These are phyloP conservation scores for Dentipellis fragilis DNA, from an alignment of 768 basidiomycete genomes.

Conservation along the genomic window DNA sequence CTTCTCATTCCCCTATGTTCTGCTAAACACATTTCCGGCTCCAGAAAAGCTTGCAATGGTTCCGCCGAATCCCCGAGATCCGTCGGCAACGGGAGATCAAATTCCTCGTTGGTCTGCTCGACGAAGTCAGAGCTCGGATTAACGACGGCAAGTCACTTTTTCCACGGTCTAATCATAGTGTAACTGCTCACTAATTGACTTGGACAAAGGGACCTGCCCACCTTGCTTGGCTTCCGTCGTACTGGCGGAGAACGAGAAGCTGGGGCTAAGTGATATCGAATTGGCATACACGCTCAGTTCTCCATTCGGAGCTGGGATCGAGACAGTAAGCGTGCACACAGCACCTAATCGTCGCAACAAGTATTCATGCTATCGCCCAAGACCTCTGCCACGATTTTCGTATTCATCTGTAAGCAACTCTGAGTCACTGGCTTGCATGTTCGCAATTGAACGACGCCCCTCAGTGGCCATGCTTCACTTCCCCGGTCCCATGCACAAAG, in stretches of 20 bases:
- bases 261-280: conserved; percentile 31
- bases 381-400: conserved; percentile 23
- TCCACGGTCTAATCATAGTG: too few relatives aligned
- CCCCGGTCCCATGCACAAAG: conserved; percentile 16
- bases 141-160: conserved; percentile 15
- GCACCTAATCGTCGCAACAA: too few relatives aligned
- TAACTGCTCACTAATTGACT: too few relatives aligned
- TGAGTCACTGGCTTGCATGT: background rate
- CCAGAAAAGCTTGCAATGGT: conserved; percentile 30
- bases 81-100: conserved; percentile 28
- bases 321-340: conserved; percentile 22
- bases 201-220: conserved; percentile 16
- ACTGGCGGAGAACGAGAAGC: conserved; percentile 25
- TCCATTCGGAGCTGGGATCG: conserved; percentile 38
- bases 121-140: conserved; percentile 35
- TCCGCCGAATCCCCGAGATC: conserved; percentile 29
- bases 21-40: background rate
- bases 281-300: conserved; percentile 34
- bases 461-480: conserved; percentile 20
- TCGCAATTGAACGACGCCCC: too few relatives aligned
- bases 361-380: conserved; percentile 3
- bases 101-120: conserved; percentile 28
- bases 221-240: conserved; percentile 32
- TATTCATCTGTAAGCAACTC: conserved; percentile 23
- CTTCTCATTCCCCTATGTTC: background rate